Evolutionary conservation across 495 filamentous ascomycete genomes (phyloP), one percentile per base, ranked within the genome.

Genomic region (Tuber indicum): DNA sequence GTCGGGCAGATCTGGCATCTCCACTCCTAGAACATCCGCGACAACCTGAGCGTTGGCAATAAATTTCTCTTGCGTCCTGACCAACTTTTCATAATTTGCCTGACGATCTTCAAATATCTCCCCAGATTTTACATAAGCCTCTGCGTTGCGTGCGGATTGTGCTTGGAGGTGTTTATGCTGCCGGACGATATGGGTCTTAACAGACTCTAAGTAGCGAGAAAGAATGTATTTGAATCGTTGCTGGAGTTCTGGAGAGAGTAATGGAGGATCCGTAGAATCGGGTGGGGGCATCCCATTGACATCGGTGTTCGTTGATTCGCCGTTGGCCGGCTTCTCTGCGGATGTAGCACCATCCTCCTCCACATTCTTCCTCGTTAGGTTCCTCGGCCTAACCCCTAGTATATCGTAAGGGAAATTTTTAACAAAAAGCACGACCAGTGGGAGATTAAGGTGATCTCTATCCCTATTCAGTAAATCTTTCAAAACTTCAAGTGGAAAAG

Each of bases 31-130:
- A 19, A 89, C 89, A 84, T 98, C 96, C 73, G 94, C 94, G 79
- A 99, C 87, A 42, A 92, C 88, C 83, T 99, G 96, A 0, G 96
- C 95, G 84, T 97, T 98, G 39, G 92, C 86, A 70, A 97, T 88
- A 8, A 98, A 89, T 76, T 93, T 94, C 82, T 99, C 96, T 79
- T 98, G 92, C 6, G 92, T 88, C 85, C 97, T 98, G 14, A 93
- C 86, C 83, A 93, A 90, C 85, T 93, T 97, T 84, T 99, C 96
- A 77, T 96, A 97, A 81, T 94, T 98, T 44, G 94, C 89, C 83
- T 99, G 96, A 26, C 96, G 92, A 82, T 99, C 96, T 83, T 99
- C 96, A 79, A 99, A 99, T 69, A 99, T 94, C 82, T 99, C 96
- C 21, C 96, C 96, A 66, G 96, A 98, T 83, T 97, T 97, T 79